A percentile compares a stretch with the other conserved stretches of the same genome.
phyloP scores from a whole-genome alignment of 2,329 filamentous ascomycete genomes.

The Verticillium klebahnii region DNA sequence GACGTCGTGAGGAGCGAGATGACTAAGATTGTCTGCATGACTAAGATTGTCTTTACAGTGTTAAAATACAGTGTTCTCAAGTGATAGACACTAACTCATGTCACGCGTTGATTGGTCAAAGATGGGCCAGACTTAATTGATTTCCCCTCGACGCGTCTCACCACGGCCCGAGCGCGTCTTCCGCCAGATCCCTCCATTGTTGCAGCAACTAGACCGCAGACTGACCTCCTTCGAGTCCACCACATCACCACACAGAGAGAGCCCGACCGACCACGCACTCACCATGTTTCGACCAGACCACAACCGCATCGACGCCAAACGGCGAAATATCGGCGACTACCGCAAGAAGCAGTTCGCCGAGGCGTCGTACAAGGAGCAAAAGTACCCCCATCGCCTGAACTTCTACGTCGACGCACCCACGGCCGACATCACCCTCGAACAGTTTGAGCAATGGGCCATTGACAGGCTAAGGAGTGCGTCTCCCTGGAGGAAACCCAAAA shows the following conservation, averaged over 20 bases:
- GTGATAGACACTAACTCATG: fast-evolving
- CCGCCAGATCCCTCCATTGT: background rate
- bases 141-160: background rate
- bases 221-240: background rate
- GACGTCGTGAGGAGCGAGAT: background rate
- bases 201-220: background rate
- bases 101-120: background rate
- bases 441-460: constrained; percentile 99
- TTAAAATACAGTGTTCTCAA: too few species aligned
- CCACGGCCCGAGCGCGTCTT: background rate
- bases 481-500: background rate
- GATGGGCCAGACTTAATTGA: background rate
- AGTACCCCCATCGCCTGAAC: constrained; percentile 84
- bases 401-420: constrained; percentile 88
- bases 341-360: constrained; percentile 84
- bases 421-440: constrained; percentile 89
- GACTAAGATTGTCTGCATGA: background rate
- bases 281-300: constrained; percentile 46
- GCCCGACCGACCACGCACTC: too few species aligned
- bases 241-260: background rate
- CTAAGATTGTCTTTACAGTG: background rate
- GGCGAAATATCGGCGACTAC: constrained; percentile 70
- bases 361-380: constrained; percentile 68
- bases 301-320: constrained; percentile 61
- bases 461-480: constrained; percentile 72